Evolutionary conservation across 2,329 filamentous ascomycete genomes (phyloP).

Genomic region (Grosmannia huntii): DNA sequence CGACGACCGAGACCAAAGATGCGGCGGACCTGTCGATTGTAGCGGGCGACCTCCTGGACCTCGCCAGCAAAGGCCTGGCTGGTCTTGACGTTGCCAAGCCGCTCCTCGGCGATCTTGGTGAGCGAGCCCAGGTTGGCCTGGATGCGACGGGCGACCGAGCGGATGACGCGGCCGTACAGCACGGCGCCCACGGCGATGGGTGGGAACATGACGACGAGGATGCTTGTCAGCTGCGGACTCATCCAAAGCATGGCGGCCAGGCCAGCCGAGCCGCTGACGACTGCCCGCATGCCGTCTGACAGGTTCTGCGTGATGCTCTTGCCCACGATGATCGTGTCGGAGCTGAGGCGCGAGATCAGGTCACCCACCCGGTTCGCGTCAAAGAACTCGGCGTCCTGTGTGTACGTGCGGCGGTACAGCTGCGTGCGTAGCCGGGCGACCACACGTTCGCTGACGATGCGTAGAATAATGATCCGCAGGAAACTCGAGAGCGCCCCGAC

Average conservation of each 20-base stretch:
- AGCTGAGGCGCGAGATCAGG: constrained; percentile 86
- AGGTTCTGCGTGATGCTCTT: constrained; percentile 98
- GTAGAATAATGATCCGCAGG: constrained; percentile 79
- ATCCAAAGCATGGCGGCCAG: constrained; percentile 94
- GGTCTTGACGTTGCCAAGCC: constrained; percentile 92
- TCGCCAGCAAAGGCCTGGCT: constrained; percentile 95
- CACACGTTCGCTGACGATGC: constrained; percentile 90
- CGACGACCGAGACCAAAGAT: constrained; percentile 81
- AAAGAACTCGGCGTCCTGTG: constrained; percentile 98
- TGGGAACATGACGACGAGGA: constrained; percentile 77
- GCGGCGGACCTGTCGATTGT: constrained; percentile 82
- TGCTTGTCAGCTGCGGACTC: constrained; percentile 76
- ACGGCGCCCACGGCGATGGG: constrained; percentile 84
- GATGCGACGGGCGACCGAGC: constrained; percentile 81
- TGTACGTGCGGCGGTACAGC: constrained; percentile 80
- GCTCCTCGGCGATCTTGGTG: constrained; percentile 95
- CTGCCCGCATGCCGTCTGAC: constrained; percentile 82
- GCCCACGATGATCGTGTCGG: constrained; percentile 93
- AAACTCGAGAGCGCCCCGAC: constrained; percentile 86
- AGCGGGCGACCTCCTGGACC: constrained; percentile 76
- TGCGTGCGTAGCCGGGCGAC: constrained; percentile 80
- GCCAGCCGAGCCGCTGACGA: constrained; percentile 82
- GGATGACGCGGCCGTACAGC: constrained; percentile 78
- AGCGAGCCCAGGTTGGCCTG: constrained; percentile 87
- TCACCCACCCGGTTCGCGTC: constrained; percentile 96